Evolutionary conservation across 2,329 filamentous ascomycete genomes (phyloP), one percentile per base, ranked within the genome.

Genomic region (Ramularia endophylla): DNA sequence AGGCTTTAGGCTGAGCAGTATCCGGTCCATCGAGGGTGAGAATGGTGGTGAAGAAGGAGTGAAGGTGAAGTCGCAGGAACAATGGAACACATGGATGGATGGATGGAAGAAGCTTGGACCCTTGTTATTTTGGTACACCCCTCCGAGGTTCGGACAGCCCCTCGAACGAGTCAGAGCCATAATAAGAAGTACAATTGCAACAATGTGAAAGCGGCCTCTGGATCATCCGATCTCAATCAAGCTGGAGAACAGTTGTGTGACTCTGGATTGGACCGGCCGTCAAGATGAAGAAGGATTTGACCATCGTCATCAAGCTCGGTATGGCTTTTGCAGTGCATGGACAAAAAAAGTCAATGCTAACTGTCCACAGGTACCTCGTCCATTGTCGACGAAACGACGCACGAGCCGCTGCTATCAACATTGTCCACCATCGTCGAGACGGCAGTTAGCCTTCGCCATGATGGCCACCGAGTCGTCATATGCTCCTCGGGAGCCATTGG

Each of bases 401-500:
- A 95, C 67, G 87, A 95, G 61, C 92, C 92, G 3, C 78, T 95
- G 27, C 76, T 98, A 28, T 92, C 89, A 4, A 94, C 88, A 54
- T 72, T 98, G 42, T 89, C 85, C 46, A 73, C 90, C 46, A 95
- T 98, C 52, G 92, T 97, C 51, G 88, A 97, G 68, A 97, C 92
- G 15, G 88, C 87, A 11, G 84, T 90, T 40, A 85, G 81, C 59
- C 74, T 98, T 31, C 81, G 82, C 52, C 84, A 89, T 65, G 85
- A 94, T 80, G 92, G 92, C 36, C 89, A 98, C 65, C 81, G 83
- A 56, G 92, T 98, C 38, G 83, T 98, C 64, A 85, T 98, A 52
- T 94, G 97, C 50, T 98, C 92, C 2, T 98, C 92, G 0, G 92
- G 92, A 46, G 92, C 92, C 63, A 94, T 98, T 65, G 92, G 90